Evolutionary conservation across 164 flowering plant genomes (phyloP).

Genomic region (Liquidambar formosana): DNA sequence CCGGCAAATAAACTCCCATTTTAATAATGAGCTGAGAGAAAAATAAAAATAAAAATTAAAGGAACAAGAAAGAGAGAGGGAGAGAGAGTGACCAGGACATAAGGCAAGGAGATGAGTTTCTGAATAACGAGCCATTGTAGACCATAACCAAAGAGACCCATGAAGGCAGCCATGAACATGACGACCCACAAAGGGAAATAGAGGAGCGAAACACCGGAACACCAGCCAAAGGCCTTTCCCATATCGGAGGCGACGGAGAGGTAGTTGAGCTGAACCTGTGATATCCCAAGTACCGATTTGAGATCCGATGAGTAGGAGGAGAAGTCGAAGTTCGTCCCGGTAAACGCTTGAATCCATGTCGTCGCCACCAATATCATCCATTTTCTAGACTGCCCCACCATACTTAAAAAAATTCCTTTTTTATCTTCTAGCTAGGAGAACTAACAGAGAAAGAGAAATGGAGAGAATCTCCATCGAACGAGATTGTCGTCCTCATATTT

Average conservation of each 20-base stretch:
- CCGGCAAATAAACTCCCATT: too few species aligned
- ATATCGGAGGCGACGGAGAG: constrained; percentile 42
- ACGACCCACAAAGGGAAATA: constrained; percentile 26
- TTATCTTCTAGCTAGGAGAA: too few species aligned
- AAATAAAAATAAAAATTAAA: background rate
- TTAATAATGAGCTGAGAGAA: background rate
- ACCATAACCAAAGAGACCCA: constrained; percentile 33
- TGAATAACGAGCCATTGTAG: constrained; percentile 37
- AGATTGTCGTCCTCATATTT: too few species aligned
- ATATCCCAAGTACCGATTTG: constrained; percentile 35
- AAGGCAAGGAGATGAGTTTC: constrained; percentile 21
- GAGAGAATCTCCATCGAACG: too few species aligned
- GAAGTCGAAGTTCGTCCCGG: constrained; percentile 45
- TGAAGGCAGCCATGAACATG: constrained; percentile 32
- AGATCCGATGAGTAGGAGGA: constrained; percentile 36
- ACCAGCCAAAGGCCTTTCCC: constrained; percentile 41
- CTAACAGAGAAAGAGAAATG: constrained; percentile 1
- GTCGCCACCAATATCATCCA: constrained; percentile 42
- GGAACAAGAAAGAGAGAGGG: background rate
- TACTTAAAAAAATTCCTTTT: constrained; percentile 8
- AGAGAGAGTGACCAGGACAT: constrained; percentile 20
- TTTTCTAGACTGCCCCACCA: constrained; percentile 35
- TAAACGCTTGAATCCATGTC: constrained; percentile 43
- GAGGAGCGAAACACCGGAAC: constrained; percentile 28
- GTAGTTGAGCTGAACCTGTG: constrained; percentile 43